A percentile compares a stretch with the other conserved stretches of the same genome.
phyloP scores from a whole-genome alignment of 345 rosid species.

The Trapa incisa region DNA sequence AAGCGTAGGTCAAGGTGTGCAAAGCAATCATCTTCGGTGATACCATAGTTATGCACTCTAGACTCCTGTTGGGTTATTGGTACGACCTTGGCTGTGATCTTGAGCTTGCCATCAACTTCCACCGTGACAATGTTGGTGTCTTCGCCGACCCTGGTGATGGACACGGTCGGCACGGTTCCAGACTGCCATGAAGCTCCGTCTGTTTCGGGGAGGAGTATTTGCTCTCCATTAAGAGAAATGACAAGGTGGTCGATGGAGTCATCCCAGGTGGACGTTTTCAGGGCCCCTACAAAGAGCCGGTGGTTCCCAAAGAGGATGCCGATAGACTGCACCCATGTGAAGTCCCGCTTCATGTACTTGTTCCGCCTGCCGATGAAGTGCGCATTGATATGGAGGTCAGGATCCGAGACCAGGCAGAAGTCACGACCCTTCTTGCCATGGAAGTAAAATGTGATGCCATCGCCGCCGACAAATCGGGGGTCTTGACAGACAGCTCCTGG shows the following conservation, averaged over 20 bases:
- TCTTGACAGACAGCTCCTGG: constrained; percentile 16
- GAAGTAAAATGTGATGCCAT: constrained; percentile 23
- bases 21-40: constrained; percentile 8
- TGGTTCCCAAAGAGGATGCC: constrained; percentile 12
- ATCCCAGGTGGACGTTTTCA: constrained; percentile 7
- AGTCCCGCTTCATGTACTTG: constrained; percentile 13
- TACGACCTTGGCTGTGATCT: constrained; percentile 4
- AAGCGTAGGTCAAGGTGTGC: constrained; percentile 10
- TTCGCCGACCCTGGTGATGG: not conserved
- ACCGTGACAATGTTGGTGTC: not conserved
- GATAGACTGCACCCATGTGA: constrained; percentile 21
- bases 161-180: not conserved
- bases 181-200: constrained; percentile 3
- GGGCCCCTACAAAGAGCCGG: constrained; percentile 12
- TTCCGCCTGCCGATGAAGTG: constrained; percentile 18
- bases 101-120: constrained; percentile 6
- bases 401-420: constrained; percentile 19
- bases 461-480: constrained; percentile 22
- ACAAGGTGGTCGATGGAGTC: constrained; percentile 3
- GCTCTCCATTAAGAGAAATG: constrained; percentile 3
- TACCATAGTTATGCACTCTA: constrained; percentile 7
- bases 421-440: constrained; percentile 19
- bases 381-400: constrained; percentile 17
- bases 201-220: not conserved
- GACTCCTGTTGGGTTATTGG: constrained; percentile 8